These are phyloP conservation scores for Baorangia bicolor DNA, from an alignment of 768 basidiomycete species.

Conservation along the genomic window DNA sequence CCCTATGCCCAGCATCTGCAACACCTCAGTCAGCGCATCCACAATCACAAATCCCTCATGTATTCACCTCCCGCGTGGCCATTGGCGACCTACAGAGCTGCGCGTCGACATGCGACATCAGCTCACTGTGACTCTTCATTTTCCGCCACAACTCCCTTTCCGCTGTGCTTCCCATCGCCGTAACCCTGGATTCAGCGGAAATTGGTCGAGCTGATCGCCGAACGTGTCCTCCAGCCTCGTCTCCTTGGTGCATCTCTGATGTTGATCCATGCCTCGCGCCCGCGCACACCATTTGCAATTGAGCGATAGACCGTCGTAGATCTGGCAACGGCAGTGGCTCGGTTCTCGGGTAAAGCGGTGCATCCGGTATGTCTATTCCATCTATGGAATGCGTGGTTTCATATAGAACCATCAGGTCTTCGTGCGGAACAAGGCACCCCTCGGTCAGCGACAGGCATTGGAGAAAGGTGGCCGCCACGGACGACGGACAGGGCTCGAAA, in stretches of 20 bases:
- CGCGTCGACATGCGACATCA: slow-evolving; percentile 56
- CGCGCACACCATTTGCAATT: slow-evolving; percentile 56
- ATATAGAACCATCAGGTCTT: slow-evolving; percentile 47
- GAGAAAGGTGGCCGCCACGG: slow-evolving; percentile 65
- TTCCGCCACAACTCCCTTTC: slow-evolving; percentile 27
- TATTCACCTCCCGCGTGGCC: slow-evolving; percentile 43
- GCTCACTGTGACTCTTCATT: slow-evolving; percentile 38
- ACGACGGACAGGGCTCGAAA: slow-evolving; percentile 59
- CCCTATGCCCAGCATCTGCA: slow-evolving; percentile 17
- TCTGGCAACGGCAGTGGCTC: slow-evolving; percentile 43
- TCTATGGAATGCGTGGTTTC: slow-evolving; percentile 30
- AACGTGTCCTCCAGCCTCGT: slow-evolving; percentile 30
- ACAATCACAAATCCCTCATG: not conserved
- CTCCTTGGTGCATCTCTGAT: slow-evolving; percentile 27
- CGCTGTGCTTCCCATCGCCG: slow-evolving; percentile 10
- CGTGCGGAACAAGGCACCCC: slow-evolving; percentile 45
- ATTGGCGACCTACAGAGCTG: slow-evolving; percentile 39
- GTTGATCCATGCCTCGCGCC: slow-evolving; percentile 33
- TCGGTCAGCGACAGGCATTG: slow-evolving; percentile 59
- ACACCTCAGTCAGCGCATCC: slow-evolving; percentile 8
- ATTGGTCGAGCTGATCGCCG: slow-evolving; percentile 32
- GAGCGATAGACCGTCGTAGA: slow-evolving; percentile 62
- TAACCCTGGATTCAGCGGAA: slow-evolving; percentile 32
- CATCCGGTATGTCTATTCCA: slow-evolving; percentile 33
- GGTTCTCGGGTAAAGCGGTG: slow-evolving; percentile 34